Evolutionary conservation across 306 rosid genomes (phyloP).

Genomic region (Elaeagnus macrophylla): DNA sequence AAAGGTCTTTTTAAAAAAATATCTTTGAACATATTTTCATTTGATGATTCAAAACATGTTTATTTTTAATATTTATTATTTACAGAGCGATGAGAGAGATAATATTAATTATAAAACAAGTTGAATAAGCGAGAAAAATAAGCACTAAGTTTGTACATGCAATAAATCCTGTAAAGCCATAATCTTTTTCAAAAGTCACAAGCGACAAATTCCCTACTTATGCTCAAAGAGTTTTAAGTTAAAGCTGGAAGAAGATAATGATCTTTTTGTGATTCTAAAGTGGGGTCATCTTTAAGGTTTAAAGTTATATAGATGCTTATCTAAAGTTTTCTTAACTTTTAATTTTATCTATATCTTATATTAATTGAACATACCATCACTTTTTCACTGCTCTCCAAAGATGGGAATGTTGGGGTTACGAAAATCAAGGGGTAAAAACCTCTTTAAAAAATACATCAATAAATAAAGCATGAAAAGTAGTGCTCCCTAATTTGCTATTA

Average conservation of each 20-base stretch:
- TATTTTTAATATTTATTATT: too few relatives aligned
- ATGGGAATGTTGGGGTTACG: slow-evolving; percentile 75
- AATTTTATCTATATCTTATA: too few relatives aligned
- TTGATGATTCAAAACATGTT: too few relatives aligned
- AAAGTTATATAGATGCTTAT: slow-evolving; percentile 64
- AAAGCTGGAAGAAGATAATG: slow-evolving; percentile 55
- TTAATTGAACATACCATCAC: neutral
- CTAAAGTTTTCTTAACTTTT: slow-evolving; percentile 40
- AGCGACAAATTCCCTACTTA: slow-evolving; percentile 83
- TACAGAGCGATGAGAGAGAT: too few relatives aligned
- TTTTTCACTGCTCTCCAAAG: slow-evolving; percentile 24
- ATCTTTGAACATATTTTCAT: too few relatives aligned
- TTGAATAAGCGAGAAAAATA: too few relatives aligned
- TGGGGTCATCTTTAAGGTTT: slow-evolving; percentile 64
- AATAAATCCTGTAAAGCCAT: slow-evolving; percentile 34
- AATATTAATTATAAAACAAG: too few relatives aligned
- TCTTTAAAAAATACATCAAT: slow-evolving; percentile 64
- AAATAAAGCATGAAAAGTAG: slow-evolving; percentile 81
- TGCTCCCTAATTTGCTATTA: too few relatives aligned
- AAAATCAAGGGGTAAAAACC: slow-evolving; percentile 70
- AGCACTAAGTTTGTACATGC: slow-evolving; percentile 27
- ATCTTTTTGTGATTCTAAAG: slow-evolving; percentile 92
- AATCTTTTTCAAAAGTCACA: slow-evolving; percentile 53
- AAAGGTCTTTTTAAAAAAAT: too few relatives aligned
- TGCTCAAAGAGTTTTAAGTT: slow-evolving; percentile 46